Conservation (phyloP, 1,139 yeast genomes). For the Scheffersomyces parashehatae region DNA sequence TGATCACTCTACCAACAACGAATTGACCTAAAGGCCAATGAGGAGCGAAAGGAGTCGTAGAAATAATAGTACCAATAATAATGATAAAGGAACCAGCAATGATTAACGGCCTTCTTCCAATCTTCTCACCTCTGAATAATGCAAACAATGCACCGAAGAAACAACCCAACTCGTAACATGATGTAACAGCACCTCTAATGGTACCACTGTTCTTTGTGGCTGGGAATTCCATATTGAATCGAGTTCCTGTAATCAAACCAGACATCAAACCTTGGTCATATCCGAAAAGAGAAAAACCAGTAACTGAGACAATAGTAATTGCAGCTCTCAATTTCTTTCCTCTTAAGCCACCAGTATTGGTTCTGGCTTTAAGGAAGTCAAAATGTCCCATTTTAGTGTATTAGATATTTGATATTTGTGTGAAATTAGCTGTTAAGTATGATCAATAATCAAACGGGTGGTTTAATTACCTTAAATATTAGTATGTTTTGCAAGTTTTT, state of each 20-base stretch:
- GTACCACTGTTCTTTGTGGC: slow-evolving; percentile 37
- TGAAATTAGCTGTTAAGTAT: too few species aligned
- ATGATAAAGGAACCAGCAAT: slow-evolving; percentile 59
- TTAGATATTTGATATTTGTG: not conserved
- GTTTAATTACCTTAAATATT: not conserved
- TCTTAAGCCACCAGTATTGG: slow-evolving; percentile 47
- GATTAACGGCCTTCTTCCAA: slow-evolving; percentile 69
- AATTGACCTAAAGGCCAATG: slow-evolving; percentile 62
- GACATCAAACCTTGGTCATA: slow-evolving; percentile 83
- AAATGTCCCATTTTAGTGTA: slow-evolving; percentile 5
- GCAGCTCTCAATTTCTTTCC: slow-evolving; percentile 47
- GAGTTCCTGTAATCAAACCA: slow-evolving; percentile 62
- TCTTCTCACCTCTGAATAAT: slow-evolving; percentile 58
- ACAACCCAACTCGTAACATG: slow-evolving; percentile 77
- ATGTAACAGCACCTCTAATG: slow-evolving; percentile 67
- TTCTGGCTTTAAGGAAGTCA: slow-evolving; percentile 25
- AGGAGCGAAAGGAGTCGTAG: slow-evolving; percentile 55
- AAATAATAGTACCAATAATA: slow-evolving; percentile 63
- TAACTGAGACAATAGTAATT: slow-evolving; percentile 58
- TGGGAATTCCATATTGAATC: slow-evolving; percentile 61
- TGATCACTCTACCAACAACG: slow-evolving; percentile 69
- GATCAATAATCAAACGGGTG: too few species aligned
- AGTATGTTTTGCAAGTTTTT: too few species aligned
- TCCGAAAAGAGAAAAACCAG: slow-evolving; percentile 72
- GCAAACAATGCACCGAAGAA: slow-evolving; percentile 72